phyloP scores from a whole-genome alignment of 2,329 filamentous ascomycete species.

The Lasiodiplodia citricola region DNA sequence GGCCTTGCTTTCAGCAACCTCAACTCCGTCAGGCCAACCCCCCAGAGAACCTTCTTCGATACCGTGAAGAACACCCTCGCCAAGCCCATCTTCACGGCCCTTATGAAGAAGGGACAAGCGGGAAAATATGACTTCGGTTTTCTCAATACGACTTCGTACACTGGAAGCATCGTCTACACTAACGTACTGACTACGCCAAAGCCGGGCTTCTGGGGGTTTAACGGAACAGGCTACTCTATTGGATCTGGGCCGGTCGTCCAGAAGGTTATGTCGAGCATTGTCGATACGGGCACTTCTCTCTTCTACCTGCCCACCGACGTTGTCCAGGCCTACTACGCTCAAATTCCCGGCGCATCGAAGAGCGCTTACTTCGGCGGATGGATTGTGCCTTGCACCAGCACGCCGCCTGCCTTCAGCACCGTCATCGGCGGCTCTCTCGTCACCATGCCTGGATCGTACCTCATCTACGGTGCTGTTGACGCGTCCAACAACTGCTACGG shows the following conservation, averaged over 20 bases:
- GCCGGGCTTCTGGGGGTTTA: slow-evolving; percentile 67
- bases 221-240: slow-evolving; percentile 60
- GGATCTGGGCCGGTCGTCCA: slow-evolving; percentile 50
- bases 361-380: slow-evolving; percentile 59
- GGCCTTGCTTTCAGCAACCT: slow-evolving; percentile 66
- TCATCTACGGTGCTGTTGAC: slow-evolving; percentile 58
- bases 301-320: slow-evolving; percentile 62
- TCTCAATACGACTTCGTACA: slow-evolving; percentile 65
- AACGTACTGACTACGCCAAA: slow-evolving; percentile 52
- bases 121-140: slow-evolving; percentile 64
- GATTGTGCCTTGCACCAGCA: slow-evolving; percentile 57
- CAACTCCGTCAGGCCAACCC: slow-evolving; percentile 60
- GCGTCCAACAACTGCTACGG: slow-evolving; percentile 67
- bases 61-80: slow-evolving; percentile 59
- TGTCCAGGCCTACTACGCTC: slow-evolving; percentile 64
- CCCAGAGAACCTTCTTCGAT: slow-evolving; percentile 65
- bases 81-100: slow-evolving; percentile 62
- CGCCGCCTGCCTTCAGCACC: slow-evolving; percentile 60
- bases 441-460: slow-evolving; percentile 58
- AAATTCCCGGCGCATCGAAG: slow-evolving; percentile 59
- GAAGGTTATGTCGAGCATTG: slow-evolving; percentile 60
- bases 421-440: slow-evolving; percentile 56
- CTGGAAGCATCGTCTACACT: slow-evolving; percentile 62
- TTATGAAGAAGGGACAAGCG: slow-evolving; percentile 57
- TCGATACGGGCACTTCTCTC: slow-evolving; percentile 74